phyloP scores from a whole-genome alignment of 345 rosid species.

The Citrus reticulata region DNA sequence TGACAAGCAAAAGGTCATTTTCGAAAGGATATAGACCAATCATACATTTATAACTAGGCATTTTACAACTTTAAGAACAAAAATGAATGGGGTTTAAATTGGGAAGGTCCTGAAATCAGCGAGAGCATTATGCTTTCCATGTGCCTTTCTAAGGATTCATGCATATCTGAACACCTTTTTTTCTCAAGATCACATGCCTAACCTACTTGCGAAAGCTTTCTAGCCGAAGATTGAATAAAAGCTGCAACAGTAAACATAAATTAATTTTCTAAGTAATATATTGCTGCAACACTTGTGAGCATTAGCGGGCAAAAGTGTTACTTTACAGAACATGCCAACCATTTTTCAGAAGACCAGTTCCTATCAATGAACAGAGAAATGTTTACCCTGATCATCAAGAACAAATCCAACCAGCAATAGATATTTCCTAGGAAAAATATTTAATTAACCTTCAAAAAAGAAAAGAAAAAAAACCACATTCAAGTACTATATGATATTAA shows the following conservation, averaged over 20 bases:
- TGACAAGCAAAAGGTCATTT: conserved; percentile 18
- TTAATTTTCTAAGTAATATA: neutral
- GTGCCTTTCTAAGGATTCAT: conserved; percentile 16
- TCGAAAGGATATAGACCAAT: conserved; percentile 14
- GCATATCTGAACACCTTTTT: neutral
- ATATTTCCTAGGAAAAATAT: neutral
- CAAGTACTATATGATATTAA: too few species aligned
- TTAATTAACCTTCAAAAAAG: neutral
- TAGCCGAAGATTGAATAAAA: neutral
- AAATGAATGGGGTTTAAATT: neutral
- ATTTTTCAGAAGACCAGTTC: neutral
- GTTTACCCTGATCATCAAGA: neutral
- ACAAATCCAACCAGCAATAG: neutral
- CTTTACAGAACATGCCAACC: neutral
- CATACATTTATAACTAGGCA: neutral
- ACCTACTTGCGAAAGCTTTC: conserved; percentile 3
- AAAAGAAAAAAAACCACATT: neutral
- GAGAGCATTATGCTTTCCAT: conserved; percentile 14
- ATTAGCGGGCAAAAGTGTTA: neutral
- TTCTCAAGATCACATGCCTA: conserved; percentile 10
- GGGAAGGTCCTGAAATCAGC: conserved; percentile 5
- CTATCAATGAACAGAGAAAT: neutral
- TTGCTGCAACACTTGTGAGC: neutral
- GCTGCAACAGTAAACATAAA: neutral
- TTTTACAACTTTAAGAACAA: neutral